Percentiles rank a stretch among this genome's conserved stretches.
phyloP scores from a whole-genome alignment of 352 stramenopile genomes.

The Phytophthora tentaculata region DNA sequence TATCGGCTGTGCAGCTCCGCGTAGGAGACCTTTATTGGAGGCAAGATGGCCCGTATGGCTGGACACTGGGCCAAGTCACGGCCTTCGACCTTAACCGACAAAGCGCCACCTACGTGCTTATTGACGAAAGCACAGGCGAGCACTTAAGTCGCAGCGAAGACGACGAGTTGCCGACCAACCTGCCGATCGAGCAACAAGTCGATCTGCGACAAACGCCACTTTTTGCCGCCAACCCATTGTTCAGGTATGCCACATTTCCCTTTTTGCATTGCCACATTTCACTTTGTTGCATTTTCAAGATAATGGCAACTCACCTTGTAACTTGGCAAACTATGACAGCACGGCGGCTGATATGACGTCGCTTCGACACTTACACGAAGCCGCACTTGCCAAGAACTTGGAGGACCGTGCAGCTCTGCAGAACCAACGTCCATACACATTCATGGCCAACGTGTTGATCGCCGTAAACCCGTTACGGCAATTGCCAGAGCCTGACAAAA shows the following conservation, averaged over 20 bases:
- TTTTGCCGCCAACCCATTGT: constrained; percentile 77
- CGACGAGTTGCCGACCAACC: constrained; percentile 19
- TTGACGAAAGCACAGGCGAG: constrained; percentile 76
- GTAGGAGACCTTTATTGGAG: constrained; percentile 88
- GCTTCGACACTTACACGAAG: constrained; percentile 84
- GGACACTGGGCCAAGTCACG: constrained; percentile 74
- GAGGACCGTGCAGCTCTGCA: constrained; percentile 79
- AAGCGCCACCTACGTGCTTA: constrained; percentile 50
- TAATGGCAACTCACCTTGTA: constrained; percentile 5
- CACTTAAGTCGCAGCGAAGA: constrained; percentile 20
- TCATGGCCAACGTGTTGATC: constrained; percentile 90
- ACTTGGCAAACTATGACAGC: constrained; percentile 21
- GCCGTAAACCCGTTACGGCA: constrained; percentile 84
- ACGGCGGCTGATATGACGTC: constrained; percentile 87
- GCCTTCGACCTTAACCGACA: constrained; percentile 47
- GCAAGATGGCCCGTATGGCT: constrained; percentile 66
- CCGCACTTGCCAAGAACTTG: constrained; percentile 88
- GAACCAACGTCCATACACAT: constrained; percentile 85
- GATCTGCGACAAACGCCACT: constrained; percentile 54
- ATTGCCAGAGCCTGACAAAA: constrained; percentile 75
- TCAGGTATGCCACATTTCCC: constrained; percentile 38
- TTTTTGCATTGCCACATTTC: constrained; percentile 25
- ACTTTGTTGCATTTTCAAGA: not conserved
- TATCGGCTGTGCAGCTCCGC: constrained; percentile 39
- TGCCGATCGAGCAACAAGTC: constrained; percentile 43